A percentile compares a stretch with the other conserved stretches of the same genome.
phyloP scores from a whole-genome alignment of 2,329 filamentous ascomycete genomes.

The Fusarium sp. region DNA sequence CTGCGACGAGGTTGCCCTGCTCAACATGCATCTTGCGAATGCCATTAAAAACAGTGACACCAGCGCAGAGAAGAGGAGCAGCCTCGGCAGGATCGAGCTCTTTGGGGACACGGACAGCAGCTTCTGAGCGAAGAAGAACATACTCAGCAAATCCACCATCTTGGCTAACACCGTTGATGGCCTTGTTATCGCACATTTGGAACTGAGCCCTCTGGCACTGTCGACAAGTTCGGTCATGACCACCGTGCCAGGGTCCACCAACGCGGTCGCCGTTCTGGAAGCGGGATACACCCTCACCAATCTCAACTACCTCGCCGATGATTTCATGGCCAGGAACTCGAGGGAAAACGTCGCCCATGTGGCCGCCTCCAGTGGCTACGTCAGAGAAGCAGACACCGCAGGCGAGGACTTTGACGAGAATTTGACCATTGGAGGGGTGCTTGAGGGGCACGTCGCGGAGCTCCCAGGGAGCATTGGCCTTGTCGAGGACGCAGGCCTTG shows the following conservation, averaged over 20 bases:
- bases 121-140: slow-evolving; percentile 70
- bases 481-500: slow-evolving; percentile 74
- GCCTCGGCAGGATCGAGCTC: slow-evolving; percentile 65
- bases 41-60: slow-evolving; percentile 73
- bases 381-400: slow-evolving; percentile 81
- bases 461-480: slow-evolving; percentile 63
- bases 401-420: slow-evolving; percentile 79
- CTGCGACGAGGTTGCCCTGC: slow-evolving; percentile 66
- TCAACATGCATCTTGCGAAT: slow-evolving; percentile 67
- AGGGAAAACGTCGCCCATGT: slow-evolving; percentile 69
- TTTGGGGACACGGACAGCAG: slow-evolving; percentile 67
- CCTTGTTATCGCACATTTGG: slow-evolving; percentile 75
- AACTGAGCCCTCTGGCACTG: slow-evolving; percentile 73
- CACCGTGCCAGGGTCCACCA: slow-evolving; percentile 64
- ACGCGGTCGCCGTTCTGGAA: slow-evolving; percentile 76
- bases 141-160: slow-evolving; percentile 80
- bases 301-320: slow-evolving; percentile 74
- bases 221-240: slow-evolving; percentile 72
- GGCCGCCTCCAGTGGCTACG: slow-evolving; percentile 60
- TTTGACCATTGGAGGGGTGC: slow-evolving; percentile 66
- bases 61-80: slow-evolving; percentile 74
- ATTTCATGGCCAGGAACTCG: slow-evolving; percentile 78
- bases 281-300: slow-evolving; percentile 68
- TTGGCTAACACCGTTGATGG: slow-evolving; percentile 74
- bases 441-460: slow-evolving; percentile 72